A percentile compares a stretch with the other conserved stretches of the same genome.
phyloP scores from a whole-genome alignment of 2,329 filamentous ascomycete species.

The Penicillium sp. region DNA sequence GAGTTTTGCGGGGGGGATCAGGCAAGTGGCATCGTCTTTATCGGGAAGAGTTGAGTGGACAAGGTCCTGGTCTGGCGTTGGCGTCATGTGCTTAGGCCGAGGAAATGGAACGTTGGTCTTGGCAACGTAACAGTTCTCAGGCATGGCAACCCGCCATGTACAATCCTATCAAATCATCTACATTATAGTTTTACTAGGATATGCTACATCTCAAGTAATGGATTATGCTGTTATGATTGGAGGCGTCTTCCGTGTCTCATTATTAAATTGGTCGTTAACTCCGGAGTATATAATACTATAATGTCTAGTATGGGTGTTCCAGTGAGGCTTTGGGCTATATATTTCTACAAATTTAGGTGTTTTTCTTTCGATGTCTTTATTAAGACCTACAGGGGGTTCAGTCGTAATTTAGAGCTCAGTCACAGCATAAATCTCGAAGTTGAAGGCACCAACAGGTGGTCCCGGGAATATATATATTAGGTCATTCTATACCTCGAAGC shows the following conservation, averaged over 20 bases:
- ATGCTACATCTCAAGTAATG: neutral
- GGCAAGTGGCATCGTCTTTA: neutral
- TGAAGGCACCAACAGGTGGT: neutral
- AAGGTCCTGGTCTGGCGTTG: neutral
- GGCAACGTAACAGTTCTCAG: neutral
- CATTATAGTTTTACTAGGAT: neutral
- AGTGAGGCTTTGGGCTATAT: neutral
- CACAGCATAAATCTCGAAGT: neutral
- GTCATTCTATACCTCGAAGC: neutral
- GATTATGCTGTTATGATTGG: neutral
- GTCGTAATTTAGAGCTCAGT: too few species aligned
- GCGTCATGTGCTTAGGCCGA: constrained; percentile 3
- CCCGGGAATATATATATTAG: neutral
- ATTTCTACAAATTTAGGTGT: too few species aligned
- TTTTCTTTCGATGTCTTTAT: neutral
- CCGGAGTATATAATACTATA: neutral
- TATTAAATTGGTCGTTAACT: neutral
- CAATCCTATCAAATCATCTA: neutral
- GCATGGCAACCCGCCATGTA: neutral
- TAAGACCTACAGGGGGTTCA: too few species aligned
- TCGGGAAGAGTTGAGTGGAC: constrained; percentile 1
- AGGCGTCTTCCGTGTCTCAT: neutral
- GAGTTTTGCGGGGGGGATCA: constrained; percentile 2
- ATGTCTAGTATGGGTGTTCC: too few species aligned
- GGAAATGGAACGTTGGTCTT: constrained; percentile 1